A percentile compares a stretch with the other conserved stretches of the same genome.
Conservation (phyloP, 257 asterid genomes). For the Solanum okadae region DNA sequence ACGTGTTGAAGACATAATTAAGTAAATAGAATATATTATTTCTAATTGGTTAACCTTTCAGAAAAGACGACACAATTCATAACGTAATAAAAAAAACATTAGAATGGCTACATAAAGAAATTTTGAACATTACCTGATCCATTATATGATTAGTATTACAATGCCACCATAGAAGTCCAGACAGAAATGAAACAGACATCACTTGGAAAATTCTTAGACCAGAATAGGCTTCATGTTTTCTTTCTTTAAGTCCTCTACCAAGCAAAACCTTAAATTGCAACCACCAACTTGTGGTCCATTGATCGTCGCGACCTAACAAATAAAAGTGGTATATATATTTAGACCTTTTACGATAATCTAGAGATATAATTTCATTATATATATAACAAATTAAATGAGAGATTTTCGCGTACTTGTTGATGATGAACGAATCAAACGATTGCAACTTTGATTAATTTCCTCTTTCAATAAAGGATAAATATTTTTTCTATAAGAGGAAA, state of each 20-base stretch:
- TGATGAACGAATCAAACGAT: conserved; percentile 7
- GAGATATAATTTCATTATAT: neutral
- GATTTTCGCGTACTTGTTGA: conserved; percentile 29
- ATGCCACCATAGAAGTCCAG: conserved; percentile 95
- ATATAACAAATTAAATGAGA: neutral
- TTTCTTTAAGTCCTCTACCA: conserved; percentile 66
- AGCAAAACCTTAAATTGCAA: conserved; percentile 68
- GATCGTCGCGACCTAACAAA: conserved; percentile 37
- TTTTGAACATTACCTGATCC: conserved; percentile 57
- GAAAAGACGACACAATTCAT: neutral
- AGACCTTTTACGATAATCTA: neutral
- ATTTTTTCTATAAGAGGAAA: conserved; percentile 46
- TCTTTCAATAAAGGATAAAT: conserved; percentile 45
- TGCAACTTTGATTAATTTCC: conserved; percentile 26
- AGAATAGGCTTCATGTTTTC: conserved; percentile 72
- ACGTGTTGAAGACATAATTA: neutral
- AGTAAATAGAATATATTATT: neutral
- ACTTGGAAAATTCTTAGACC: conserved; percentile 64
- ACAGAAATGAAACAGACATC: conserved; percentile 61
- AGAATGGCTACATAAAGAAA: neutral
- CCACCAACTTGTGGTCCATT: conserved; percentile 87
- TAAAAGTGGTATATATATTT: neutral
- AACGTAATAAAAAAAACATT: neutral
- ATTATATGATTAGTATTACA: conserved; percentile 65
- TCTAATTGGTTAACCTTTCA: neutral